phyloP scores from a whole-genome alignment of 495 filamentous ascomycete species.

The Lasiosphaeria ovina region DNA sequence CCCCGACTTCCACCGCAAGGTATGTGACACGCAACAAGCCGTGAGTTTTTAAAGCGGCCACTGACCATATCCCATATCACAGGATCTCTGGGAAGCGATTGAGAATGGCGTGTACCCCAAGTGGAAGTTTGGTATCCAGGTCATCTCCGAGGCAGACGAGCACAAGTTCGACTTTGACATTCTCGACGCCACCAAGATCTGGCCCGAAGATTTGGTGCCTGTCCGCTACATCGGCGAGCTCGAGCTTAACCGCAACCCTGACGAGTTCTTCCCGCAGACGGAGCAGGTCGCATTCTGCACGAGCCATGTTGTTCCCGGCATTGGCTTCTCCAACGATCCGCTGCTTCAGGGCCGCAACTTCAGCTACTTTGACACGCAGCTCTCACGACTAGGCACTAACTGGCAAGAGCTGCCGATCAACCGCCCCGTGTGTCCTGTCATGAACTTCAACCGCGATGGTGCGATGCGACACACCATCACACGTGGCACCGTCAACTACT shows the following conservation, averaged over 20 bases:
- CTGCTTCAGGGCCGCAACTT: conserved; percentile 83
- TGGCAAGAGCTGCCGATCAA: conserved; percentile 89
- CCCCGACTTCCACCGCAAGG: conserved; percentile 81
- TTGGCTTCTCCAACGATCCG: conserved; percentile 84
- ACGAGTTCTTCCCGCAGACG: conserved; percentile 84
- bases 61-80: no score
- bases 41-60: no score
- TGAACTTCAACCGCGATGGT: conserved; percentile 79
- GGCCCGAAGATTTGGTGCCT: conserved; percentile 82
- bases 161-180: conserved; percentile 89
- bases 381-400: conserved; percentile 78
- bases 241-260: conserved; percentile 76
- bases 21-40: no score
- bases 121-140: conserved; percentile 83
- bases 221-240: conserved; percentile 78
- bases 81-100: conserved; percentile 77
- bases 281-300: conserved; percentile 89
- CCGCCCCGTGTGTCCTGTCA: conserved; percentile 67
- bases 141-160: conserved; percentile 66
- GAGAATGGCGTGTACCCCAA: conserved; percentile 68
- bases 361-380: conserved; percentile 83
- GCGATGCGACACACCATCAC: conserved; percentile 56
- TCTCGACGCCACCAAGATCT: conserved; percentile 87
- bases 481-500: conserved; percentile 77
- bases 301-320: conserved; percentile 79